Evolutionary conservation across 2,329 filamentous ascomycete species (phyloP).

Genomic region (Arthroderma sp.): DNA sequence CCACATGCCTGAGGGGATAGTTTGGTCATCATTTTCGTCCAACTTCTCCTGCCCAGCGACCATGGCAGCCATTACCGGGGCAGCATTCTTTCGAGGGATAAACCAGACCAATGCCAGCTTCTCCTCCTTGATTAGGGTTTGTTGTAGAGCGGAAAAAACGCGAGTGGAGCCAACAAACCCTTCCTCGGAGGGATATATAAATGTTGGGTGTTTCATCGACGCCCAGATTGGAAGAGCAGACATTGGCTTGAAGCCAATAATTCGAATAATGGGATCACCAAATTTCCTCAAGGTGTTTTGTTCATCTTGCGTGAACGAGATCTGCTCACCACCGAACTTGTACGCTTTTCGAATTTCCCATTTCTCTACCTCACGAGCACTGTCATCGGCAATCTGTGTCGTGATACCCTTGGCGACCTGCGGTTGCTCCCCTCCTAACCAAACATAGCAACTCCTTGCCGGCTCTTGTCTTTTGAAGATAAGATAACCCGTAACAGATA

Average conservation of each 20-base stretch:
- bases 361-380: constrained; percentile 62
- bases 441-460: constrained; percentile 74
- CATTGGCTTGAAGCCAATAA: constrained; percentile 86
- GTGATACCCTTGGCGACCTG: constrained; percentile 68
- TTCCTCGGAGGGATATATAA: constrained; percentile 88
- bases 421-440: constrained; percentile 69
- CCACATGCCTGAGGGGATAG: constrained; percentile 75
- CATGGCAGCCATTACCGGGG: constrained; percentile 67
- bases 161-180: constrained; percentile 82
- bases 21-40: constrained; percentile 53
- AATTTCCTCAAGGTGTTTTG: constrained; percentile 65
- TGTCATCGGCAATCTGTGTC: constrained; percentile 64
- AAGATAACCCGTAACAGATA: constrained; percentile 89
- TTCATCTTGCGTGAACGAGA: constrained; percentile 77
- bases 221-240: constrained; percentile 68
- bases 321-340: constrained; percentile 85
- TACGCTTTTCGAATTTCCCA: constrained; percentile 79
- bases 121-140: constrained; percentile 65
- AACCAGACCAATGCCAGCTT: constrained; percentile 87
- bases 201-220: constrained; percentile 71
- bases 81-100: constrained; percentile 65
- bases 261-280: constrained; percentile 66
- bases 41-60: constrained; percentile 58
- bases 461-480: constrained; percentile 73
- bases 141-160: constrained; percentile 81